phyloP scores from a whole-genome alignment of 768 basidiomycete genomes.

The Mycena capillaripes region DNA sequence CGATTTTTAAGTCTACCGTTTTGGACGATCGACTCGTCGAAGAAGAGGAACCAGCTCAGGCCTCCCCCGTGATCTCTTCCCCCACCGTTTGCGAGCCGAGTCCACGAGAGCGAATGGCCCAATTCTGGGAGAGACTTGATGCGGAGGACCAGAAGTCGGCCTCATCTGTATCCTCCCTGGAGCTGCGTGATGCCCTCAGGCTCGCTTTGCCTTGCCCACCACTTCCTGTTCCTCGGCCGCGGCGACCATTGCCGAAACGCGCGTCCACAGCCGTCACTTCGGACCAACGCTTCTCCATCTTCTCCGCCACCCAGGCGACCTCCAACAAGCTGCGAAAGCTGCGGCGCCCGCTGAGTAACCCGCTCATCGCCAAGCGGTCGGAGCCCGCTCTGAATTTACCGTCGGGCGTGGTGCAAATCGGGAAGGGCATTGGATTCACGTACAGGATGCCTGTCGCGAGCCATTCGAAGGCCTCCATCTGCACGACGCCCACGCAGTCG shows the following conservation, averaged over 20 bases:
- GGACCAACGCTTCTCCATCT: slow-evolving; percentile 53
- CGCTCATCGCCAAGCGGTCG: slow-evolving; percentile 41
- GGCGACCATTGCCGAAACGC: slow-evolving; percentile 50
- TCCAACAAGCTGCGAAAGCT: slow-evolving; percentile 60
- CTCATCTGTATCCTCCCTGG: slow-evolving; percentile 24
- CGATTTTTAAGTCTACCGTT: slow-evolving; percentile 36
- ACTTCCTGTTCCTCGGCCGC: slow-evolving; percentile 44
- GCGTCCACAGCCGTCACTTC: slow-evolving; percentile 29
- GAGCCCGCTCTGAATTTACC: slow-evolving; percentile 56
- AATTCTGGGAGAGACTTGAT: slow-evolving; percentile 65
- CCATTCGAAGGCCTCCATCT: slow-evolving; percentile 48
- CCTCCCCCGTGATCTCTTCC: slow-evolving; percentile 25
- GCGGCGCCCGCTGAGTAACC: slow-evolving; percentile 50
- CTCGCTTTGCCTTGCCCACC: slow-evolving; percentile 33
- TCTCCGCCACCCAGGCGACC: slow-evolving; percentile 52
- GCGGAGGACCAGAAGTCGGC: slow-evolving; percentile 38
- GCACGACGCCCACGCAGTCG: slow-evolving; percentile 39
- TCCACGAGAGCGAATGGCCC: slow-evolving; percentile 44
- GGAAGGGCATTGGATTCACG: slow-evolving; percentile 67
- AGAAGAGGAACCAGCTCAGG: slow-evolving; percentile 14
- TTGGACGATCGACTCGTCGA: slow-evolving; percentile 23
- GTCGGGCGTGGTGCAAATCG: slow-evolving; percentile 60
- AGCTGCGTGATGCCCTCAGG: slow-evolving; percentile 35
- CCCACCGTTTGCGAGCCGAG: slow-evolving; percentile 35
- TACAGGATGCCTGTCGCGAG: slow-evolving; percentile 51